Percentiles rank a stretch among this genome's conserved stretches.
phyloP scores from a whole-genome alignment of 2,329 filamentous ascomycete genomes.

The Orbilia quercus region DNA sequence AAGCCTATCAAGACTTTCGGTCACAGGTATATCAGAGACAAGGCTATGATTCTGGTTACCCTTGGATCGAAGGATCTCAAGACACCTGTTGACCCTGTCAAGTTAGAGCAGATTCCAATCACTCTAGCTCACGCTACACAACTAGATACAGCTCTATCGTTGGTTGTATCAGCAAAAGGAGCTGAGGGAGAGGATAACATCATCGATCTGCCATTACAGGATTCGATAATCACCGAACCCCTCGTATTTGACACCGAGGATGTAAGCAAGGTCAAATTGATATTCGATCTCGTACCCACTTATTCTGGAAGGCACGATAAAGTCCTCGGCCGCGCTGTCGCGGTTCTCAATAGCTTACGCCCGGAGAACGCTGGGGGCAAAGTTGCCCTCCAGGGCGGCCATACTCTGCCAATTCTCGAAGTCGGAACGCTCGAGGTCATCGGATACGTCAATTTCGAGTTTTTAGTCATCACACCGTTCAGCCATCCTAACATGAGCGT shows the following conservation, averaged over 20 bases:
- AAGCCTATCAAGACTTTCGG: constrained; percentile 95
- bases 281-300: constrained; percentile 95
- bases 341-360: constrained; percentile 85
- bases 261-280: constrained; percentile 81
- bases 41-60: constrained; percentile 90
- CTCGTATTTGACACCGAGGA: constrained; percentile 87
- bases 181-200: constrained; percentile 87
- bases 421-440: constrained; percentile 81
- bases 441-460: constrained; percentile 95
- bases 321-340: constrained; percentile 87
- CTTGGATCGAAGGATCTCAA: constrained; percentile 94
- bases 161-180: constrained; percentile 87
- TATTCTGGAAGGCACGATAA: constrained; percentile 86
- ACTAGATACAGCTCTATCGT: constrained; percentile 89
- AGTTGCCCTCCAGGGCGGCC: constrained; percentile 91
- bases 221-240: constrained; percentile 92
- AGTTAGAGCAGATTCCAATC: constrained; percentile 86
- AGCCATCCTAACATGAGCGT: constrained; percentile 92
- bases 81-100: constrained; percentile 82
- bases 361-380: constrained; percentile 83
- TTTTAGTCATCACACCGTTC: constrained; percentile 93
- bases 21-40: constrained; percentile 84
- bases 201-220: constrained; percentile 91
- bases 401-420: constrained; percentile 89
- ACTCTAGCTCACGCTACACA: constrained; percentile 90